Conservation (phyloP, 106 monocot species). For the Dioscorea dumetorum region DNA sequence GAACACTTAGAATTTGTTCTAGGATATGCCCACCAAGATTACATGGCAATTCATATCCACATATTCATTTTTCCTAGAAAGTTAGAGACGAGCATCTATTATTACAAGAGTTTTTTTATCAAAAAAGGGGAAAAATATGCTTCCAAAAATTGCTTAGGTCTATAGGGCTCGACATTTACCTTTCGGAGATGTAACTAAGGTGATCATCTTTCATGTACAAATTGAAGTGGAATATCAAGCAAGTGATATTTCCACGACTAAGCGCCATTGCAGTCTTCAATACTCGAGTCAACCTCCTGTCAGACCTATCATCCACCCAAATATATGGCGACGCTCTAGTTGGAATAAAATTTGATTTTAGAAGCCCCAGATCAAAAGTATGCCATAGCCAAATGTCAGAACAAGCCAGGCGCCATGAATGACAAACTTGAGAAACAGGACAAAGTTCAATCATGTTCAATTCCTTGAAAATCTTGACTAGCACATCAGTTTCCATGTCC, state of each 20-base stretch:
- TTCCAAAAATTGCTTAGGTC: no score
- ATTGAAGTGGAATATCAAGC: slow-evolving; percentile 83
- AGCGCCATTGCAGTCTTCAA: slow-evolving; percentile 67
- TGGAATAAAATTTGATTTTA: slow-evolving; percentile 82
- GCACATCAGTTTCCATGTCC: slow-evolving; percentile 82
- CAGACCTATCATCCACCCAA: slow-evolving; percentile 79
- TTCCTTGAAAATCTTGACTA: slow-evolving; percentile 84
- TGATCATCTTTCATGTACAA: slow-evolving; percentile 93
- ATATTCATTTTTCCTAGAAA: no score
- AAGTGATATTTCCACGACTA: slow-evolving; percentile 52
- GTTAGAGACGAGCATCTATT: no score
- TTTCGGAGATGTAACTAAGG: slow-evolving; percentile 68
- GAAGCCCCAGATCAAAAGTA: slow-evolving; percentile 63
- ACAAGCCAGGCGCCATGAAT: slow-evolving; percentile 70
- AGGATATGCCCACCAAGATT: no score
- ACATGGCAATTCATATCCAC: no score
- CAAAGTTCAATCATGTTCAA: slow-evolving; percentile 79
- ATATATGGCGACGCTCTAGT: slow-evolving; percentile 78
- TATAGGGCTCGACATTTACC: slow-evolving; percentile 24
- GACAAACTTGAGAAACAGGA: slow-evolving; percentile 82
- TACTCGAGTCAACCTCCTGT: slow-evolving; percentile 50
- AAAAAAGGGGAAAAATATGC: no score
- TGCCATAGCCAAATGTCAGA: slow-evolving; percentile 81
- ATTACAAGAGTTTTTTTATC: no score
- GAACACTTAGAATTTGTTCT: no score